phyloP scores from a whole-genome alignment of 192 early-diverging fungal species.

The Backusella psychrophila region DNA sequence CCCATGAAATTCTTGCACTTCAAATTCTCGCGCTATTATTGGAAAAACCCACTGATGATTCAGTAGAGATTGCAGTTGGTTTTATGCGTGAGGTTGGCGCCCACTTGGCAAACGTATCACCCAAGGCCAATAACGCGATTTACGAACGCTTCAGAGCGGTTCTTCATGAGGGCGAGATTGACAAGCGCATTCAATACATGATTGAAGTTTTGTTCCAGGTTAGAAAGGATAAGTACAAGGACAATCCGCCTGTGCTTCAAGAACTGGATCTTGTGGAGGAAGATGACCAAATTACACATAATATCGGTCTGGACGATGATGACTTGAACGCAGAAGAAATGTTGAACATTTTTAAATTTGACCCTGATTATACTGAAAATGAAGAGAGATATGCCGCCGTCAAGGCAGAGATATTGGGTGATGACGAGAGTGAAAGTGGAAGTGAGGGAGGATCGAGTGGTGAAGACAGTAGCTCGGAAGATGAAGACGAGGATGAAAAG shows the following conservation, averaged over 20 bases:
- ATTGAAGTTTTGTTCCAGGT: constrained; percentile 96
- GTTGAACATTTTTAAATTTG: constrained; percentile 83
- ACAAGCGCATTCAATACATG: constrained; percentile 96
- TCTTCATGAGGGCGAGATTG: constrained; percentile 90
- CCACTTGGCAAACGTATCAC: constrained; percentile 73
- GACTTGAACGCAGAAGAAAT: constrained; percentile 77
- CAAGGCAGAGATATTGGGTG: constrained; percentile 85
- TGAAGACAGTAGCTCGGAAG: constrained; percentile 44
- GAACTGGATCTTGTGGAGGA: constrained; percentile 92
- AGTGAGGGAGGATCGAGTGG: constrained; percentile 45
- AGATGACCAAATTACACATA: constrained; percentile 94
- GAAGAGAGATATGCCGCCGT: constrained; percentile 82
- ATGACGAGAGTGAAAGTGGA: constrained; percentile 54
- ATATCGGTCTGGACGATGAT: constrained; percentile 79
- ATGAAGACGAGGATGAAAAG: constrained; percentile 40
- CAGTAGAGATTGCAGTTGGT: constrained; percentile 93
- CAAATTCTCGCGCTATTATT: constrained; percentile 82
- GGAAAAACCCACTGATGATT: constrained; percentile 88
- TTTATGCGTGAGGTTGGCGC: constrained; percentile 90
- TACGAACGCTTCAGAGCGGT: constrained; percentile 93
- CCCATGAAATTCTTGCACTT: constrained; percentile 85
- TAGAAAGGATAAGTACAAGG: constrained; percentile 91
- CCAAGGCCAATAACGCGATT: constrained; percentile 75
- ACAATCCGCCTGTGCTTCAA: constrained; percentile 70
- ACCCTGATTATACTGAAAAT: constrained; percentile 76